Evolutionary conservation across 768 basidiomycete genomes (phyloP).

Genomic region (Rubroboletus pulcherrimus): DNA sequence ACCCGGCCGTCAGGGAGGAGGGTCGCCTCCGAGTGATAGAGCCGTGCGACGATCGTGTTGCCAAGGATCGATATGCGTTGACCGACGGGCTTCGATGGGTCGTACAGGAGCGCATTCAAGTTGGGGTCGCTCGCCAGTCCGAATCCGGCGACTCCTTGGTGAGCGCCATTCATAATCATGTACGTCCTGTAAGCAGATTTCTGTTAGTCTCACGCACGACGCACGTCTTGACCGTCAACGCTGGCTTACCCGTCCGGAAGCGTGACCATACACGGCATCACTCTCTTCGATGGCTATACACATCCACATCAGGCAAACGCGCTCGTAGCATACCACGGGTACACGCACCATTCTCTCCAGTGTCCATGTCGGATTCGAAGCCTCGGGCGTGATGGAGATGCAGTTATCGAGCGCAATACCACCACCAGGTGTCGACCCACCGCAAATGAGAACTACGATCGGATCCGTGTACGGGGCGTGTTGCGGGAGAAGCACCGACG

Average conservation of each 20-base stretch:
- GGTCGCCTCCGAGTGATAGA: slow-evolving; percentile 78
- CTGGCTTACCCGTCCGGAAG: slow-evolving; percentile 45
- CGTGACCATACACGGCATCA: slow-evolving; percentile 74
- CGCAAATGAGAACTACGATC: slow-evolving; percentile 66
- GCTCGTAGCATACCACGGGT: background rate
- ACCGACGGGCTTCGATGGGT: slow-evolving; percentile 55
- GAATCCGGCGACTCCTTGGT: slow-evolving; percentile 68
- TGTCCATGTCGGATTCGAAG: slow-evolving; percentile 56
- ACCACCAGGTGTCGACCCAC: slow-evolving; percentile 64
- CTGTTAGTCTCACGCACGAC: background rate
- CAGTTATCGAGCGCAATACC: slow-evolving; percentile 62
- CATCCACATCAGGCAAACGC: background rate
- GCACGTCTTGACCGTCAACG: fast-evolving
- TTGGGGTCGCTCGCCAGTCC: slow-evolving; percentile 66
- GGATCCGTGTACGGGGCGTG: slow-evolving; percentile 71
- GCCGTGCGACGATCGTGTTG: slow-evolving; percentile 65
- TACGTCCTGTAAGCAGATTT: slow-evolving; percentile 51
- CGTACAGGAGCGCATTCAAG: slow-evolving; percentile 62
- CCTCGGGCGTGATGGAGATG: slow-evolving; percentile 65
- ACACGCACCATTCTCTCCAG: slow-evolving; percentile 72
- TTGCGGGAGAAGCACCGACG: slow-evolving; percentile 67
- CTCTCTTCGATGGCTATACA: slow-evolving; percentile 60
- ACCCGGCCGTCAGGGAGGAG: slow-evolving; percentile 74
- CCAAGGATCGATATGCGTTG: slow-evolving; percentile 65
- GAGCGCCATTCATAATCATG: slow-evolving; percentile 73